Base-by-base conservation (phyloP, 129 eudicot species). In the Chrysanthemum makinoi region DNA sequence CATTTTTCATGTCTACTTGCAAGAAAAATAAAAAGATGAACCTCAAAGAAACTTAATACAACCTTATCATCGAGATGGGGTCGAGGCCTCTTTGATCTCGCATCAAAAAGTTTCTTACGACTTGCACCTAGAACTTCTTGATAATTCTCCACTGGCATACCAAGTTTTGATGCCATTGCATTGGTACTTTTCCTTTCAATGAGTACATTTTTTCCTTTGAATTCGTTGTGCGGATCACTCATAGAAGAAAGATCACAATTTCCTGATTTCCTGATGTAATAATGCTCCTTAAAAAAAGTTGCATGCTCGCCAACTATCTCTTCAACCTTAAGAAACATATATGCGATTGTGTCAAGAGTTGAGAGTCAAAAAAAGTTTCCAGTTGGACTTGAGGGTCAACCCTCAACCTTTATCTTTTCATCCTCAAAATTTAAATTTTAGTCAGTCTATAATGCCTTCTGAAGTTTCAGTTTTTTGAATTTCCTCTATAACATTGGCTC, bases 31-130 rank as follows among this genome's bases (percentile, higher is more conserved):
- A 22, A 58, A 47, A 6, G 7, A 18, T 8, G 5, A 6, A 43
- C 24, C 16, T 46, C 4, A 15, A 50, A 63, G 30, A 13, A 67
- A 55, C 12, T 62, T 10, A 10, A 33, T 51, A 47, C 1, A 70
- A 92, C 98, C 95, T 92, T 92, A 79, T 89, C 96, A 75, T 92
- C 98, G 35, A 92, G 77, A 77, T 85, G 96, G 9, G 98, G 98
- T 55, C 85, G 84, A 24, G 98, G 98, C 24, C 96, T 89, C 72
- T 80, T 85, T 5, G 87, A 85, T 72, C 98, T 85, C 71, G 79
- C 84, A 43, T 85, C 89, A 79, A 89, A 89, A 60, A 92, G 96
- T 66, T 89, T 89, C 60, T 73, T 71, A 51, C 87, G 81, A 62
- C 96, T 85, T 5, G 2, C 62, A 39, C 95, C 91, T 44, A 92